Percentiles rank a stretch among this genome's conserved stretches.
These are phyloP conservation scores for Trichosphaerium sp. DNA, from an alignment of 78 protist species.

Conservation along the genomic window DNA sequence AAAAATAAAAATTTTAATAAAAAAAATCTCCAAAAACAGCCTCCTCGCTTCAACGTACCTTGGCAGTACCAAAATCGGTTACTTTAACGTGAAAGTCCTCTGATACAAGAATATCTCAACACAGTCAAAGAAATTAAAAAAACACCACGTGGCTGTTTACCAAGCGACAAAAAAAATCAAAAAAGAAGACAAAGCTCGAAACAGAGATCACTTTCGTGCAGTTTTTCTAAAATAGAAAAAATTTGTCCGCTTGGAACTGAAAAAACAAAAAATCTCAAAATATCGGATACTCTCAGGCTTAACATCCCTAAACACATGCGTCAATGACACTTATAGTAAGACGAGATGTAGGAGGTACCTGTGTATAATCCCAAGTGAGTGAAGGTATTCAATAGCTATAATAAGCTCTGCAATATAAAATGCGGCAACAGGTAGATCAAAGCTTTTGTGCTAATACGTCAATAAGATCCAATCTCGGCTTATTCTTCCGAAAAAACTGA, in stretches of 20 bases:
- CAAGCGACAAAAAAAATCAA: background rate
- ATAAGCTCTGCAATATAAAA: background rate
- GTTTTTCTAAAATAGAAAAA: conserved; percentile 13
- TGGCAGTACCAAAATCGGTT: conserved; percentile 47
- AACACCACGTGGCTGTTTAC: too few relatives aligned
- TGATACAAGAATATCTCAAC: conserved; percentile 9
- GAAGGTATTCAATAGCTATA: background rate
- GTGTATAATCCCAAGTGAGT: background rate
- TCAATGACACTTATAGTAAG: background rate
- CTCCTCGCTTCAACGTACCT: background rate
- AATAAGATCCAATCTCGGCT: too few relatives aligned
- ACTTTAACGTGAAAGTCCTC: conserved; percentile 35
- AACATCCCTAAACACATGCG: background rate
- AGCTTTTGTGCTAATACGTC: too few relatives aligned
- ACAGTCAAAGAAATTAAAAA: background rate
- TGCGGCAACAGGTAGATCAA: conserved; percentile 15
- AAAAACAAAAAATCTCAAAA: conserved; percentile 15
- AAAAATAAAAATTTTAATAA: background rate
- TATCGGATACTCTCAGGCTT: background rate
- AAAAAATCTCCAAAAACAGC: background rate
- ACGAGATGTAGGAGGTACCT: background rate
- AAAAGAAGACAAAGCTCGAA: background rate
- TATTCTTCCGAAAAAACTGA: too few relatives aligned
- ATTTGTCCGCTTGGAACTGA: conserved; percentile 25
- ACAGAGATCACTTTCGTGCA: conserved; percentile 3